Percentiles rank a stretch among this genome's conserved stretches.
Conservation (phyloP, 2,329 filamentous ascomycete species). For the Aspergillus sp. region DNA sequence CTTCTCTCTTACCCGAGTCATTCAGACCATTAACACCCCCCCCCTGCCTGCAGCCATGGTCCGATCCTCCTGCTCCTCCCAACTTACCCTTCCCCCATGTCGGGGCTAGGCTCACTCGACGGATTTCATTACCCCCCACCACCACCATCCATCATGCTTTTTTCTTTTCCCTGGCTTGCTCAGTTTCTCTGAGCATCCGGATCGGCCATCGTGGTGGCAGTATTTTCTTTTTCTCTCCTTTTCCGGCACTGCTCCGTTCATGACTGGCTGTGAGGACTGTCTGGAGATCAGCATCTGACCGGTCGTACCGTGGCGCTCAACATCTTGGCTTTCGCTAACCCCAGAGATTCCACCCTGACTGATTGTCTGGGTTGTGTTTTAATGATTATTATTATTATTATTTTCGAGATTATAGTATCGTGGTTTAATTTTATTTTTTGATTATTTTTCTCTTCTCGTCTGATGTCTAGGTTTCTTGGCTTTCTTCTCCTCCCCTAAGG, state of each 20-base stretch:
- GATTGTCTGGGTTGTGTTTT: not conserved
- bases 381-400: not conserved
- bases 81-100: not conserved
- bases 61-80: slow-evolving; percentile 1
- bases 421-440: not conserved
- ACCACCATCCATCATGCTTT: not conserved
- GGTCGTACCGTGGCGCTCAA: slow-evolving; percentile 19
- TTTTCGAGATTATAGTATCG: not conserved
- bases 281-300: slow-evolving; percentile 23
- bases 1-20: not conserved
- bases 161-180: not conserved
- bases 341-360: slow-evolving; percentile 12
- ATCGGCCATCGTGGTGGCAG: not conserved
- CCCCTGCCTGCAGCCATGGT: slow-evolving; percentile 1
- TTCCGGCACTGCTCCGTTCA: slow-evolving; percentile 3
- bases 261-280: slow-evolving; percentile 1
- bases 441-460: not conserved
- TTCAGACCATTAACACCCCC: not conserved
- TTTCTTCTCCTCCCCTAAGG: no score
- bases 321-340: slow-evolving; percentile 10
- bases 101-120: not conserved
- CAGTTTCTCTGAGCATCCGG: not conserved
- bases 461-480: not conserved
- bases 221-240: slow-evolving; percentile 4
- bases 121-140: not conserved